Percentiles rank a stretch among this genome's conserved stretches.
phyloP scores from a whole-genome alignment of 169 alveolate genomes.

The Plasmodium yoelii region DNA sequence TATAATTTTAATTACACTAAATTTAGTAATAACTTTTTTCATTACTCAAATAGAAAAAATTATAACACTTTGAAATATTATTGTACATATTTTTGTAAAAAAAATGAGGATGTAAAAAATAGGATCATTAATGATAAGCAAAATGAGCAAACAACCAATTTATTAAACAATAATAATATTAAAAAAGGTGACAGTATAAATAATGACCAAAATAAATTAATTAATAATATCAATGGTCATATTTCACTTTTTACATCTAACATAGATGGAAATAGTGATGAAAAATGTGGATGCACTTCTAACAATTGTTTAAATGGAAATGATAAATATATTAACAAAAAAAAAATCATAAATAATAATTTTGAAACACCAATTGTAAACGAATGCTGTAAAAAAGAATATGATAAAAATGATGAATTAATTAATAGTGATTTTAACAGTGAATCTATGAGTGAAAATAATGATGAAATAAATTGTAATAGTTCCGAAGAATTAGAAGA shows the following conservation, averaged over 20 bases:
- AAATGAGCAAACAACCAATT: background rate
- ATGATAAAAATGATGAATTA: background rate
- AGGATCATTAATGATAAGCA: background rate
- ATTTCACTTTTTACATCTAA: background rate
- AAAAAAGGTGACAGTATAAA: background rate
- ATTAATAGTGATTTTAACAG: background rate
- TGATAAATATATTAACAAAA: background rate
- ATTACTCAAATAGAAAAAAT: background rate
- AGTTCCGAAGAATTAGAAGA: slow-evolving; percentile 81
- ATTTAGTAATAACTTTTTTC: background rate
- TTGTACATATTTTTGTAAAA: slow-evolving; percentile 43
- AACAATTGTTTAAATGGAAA: background rate
- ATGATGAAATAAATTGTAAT: background rate
- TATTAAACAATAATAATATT: too few relatives aligned
- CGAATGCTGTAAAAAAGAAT: too few relatives aligned
- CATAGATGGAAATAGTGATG: too few relatives aligned
- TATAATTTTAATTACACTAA: slow-evolving; percentile 26
- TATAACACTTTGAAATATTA: slow-evolving; percentile 22
- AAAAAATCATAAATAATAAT: too few relatives aligned
- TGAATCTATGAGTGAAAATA: background rate
- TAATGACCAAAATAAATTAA: too few relatives aligned
- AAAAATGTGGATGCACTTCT: too few relatives aligned
- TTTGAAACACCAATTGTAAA: too few relatives aligned
- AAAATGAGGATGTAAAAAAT: background rate
- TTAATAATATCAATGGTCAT: background rate